Conservation (phyloP, 2,329 filamentous ascomycete genomes). For the Aspergillus sp. region DNA sequence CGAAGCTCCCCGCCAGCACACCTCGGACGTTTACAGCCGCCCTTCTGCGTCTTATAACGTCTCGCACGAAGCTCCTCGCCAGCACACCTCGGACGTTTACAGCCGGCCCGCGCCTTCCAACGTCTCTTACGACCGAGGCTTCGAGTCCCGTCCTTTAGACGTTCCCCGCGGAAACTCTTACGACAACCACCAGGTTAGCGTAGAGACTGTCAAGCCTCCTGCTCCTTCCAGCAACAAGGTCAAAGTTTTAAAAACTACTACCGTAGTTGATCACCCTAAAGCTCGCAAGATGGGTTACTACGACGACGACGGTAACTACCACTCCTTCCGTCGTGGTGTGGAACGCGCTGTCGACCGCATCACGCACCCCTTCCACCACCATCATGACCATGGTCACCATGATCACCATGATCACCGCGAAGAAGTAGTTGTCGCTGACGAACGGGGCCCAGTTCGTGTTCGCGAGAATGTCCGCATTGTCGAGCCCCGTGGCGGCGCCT, state of each 20-base stretch:
- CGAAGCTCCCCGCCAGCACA: slow-evolving; percentile 19
- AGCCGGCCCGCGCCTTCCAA: slow-evolving; percentile 16
- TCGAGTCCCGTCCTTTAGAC: slow-evolving; percentile 40
- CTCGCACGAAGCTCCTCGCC: slow-evolving; percentile 29
- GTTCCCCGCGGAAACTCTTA: slow-evolving; percentile 41
- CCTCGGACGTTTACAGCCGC: slow-evolving; percentile 25
- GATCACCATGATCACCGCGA: slow-evolving; percentile 38
- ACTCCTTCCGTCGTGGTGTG: slow-evolving; percentile 71
- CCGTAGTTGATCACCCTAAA: slow-evolving; percentile 53
- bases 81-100: slow-evolving; percentile 26
- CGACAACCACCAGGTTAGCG: slow-evolving; percentile 28
- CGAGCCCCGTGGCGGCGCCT: slow-evolving; percentile 48
- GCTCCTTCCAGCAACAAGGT: slow-evolving; percentile 45
- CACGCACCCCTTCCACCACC: slow-evolving; percentile 61
- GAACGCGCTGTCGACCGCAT: slow-evolving; percentile 66
- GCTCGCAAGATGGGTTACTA: slow-evolving; percentile 73
- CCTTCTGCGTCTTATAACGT: slow-evolving; percentile 14
- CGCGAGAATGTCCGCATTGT: slow-evolving; percentile 51
- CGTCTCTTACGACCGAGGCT: slow-evolving; percentile 32
- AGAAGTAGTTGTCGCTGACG: slow-evolving; percentile 43
- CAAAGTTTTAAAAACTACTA: slow-evolving; percentile 48
- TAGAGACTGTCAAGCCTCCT: slow-evolving; percentile 32
- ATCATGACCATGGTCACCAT: slow-evolving; percentile 25
- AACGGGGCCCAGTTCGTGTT: slow-evolving; percentile 46
- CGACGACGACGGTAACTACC: slow-evolving; percentile 75